These are phyloP conservation scores for Papiliotrema flavescens DNA, from an alignment of 1,284 basidiomycete genomes.

Conservation along the genomic window DNA sequence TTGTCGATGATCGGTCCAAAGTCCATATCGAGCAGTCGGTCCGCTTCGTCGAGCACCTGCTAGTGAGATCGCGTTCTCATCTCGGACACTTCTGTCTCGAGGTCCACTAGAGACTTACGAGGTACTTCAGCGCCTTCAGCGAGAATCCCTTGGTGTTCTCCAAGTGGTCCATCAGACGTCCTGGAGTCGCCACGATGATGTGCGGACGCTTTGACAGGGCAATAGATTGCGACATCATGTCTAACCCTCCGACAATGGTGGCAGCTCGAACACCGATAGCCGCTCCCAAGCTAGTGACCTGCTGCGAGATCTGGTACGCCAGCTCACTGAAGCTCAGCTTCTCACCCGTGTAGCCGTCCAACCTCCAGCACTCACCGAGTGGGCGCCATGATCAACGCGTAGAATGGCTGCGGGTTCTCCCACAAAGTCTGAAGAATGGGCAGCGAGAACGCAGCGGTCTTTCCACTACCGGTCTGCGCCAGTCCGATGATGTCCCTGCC, in stretches of 20 bases:
- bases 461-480: slow-evolving; percentile 94
- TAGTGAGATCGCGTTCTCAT: no score
- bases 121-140: slow-evolving; percentile 77
- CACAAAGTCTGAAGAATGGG: slow-evolving; percentile 96
- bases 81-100: no score
- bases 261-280: slow-evolving; percentile 89
- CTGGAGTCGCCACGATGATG: slow-evolving; percentile 95
- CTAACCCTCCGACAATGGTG: slow-evolving; percentile 93
- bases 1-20: slow-evolving; percentile 97
- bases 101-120: slow-evolving; percentile 58
- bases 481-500: slow-evolving; percentile 96
- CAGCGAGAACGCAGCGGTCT: slow-evolving; percentile 95
- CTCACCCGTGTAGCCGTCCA: neutral
- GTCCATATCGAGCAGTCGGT: slow-evolving; percentile 94
- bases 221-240: slow-evolving; percentile 88
- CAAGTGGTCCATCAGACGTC: slow-evolving; percentile 89
- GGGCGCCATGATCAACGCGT: slow-evolving; percentile 90
- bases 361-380: slow-evolving; percentile 57
- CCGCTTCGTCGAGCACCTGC: slow-evolving; percentile 94
- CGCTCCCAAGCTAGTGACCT: slow-evolving; percentile 88
- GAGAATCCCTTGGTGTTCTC: slow-evolving; percentile 99
- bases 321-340: slow-evolving; percentile 62
- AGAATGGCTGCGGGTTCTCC: slow-evolving; percentile 92
- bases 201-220: slow-evolving; percentile 90
- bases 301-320: slow-evolving; percentile 97